phyloP scores from a whole-genome alignment of 768 basidiomycete genomes.

The Erythrobasidium yunnanense region DNA sequence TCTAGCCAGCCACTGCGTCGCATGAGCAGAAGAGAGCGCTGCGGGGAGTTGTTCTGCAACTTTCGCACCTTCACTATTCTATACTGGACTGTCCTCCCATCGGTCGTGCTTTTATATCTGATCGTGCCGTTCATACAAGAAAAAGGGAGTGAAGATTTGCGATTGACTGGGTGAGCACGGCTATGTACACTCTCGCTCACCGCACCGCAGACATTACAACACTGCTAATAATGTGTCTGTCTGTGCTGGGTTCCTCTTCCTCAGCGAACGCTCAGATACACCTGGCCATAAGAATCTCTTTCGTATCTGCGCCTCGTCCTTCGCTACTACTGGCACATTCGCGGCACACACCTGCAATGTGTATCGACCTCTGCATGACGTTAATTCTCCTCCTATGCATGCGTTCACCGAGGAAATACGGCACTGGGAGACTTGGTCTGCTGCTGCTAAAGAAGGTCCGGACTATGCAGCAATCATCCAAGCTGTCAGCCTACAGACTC shows the following conservation, averaged over 20 bases:
- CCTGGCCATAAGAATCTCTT: constrained; percentile 11
- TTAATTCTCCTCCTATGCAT: constrained; percentile 12
- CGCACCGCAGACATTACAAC: neutral
- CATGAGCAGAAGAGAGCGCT: too few relatives aligned
- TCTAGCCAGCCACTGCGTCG: too few relatives aligned
- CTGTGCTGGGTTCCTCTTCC: neutral
- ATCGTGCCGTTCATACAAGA: too few relatives aligned
- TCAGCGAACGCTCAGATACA: neutral
- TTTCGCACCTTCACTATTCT: too few relatives aligned
- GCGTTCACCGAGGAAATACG: neutral
- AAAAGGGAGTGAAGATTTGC: too few relatives aligned
- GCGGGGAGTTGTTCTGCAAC: too few relatives aligned
- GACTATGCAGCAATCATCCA: neutral
- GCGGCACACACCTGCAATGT: constrained; percentile 25
- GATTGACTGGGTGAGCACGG: constrained; percentile 9
- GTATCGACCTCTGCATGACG: neutral
- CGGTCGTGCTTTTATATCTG: too few relatives aligned
- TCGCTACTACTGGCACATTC: neutral
- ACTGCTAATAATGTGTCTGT: too few relatives aligned
- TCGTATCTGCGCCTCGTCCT: constrained; percentile 17
- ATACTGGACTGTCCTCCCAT: too few relatives aligned
- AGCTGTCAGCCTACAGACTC: neutral
- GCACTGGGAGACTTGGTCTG: neutral
- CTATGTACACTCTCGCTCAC: neutral
- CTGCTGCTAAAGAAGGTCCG: neutral